Percentiles rank a stretch among this genome's conserved stretches.
Evolutionary conservation across 2,329 filamentous ascomycete species (phyloP).

Genomic region (Zelopaecilomyces penicillatus): DNA sequence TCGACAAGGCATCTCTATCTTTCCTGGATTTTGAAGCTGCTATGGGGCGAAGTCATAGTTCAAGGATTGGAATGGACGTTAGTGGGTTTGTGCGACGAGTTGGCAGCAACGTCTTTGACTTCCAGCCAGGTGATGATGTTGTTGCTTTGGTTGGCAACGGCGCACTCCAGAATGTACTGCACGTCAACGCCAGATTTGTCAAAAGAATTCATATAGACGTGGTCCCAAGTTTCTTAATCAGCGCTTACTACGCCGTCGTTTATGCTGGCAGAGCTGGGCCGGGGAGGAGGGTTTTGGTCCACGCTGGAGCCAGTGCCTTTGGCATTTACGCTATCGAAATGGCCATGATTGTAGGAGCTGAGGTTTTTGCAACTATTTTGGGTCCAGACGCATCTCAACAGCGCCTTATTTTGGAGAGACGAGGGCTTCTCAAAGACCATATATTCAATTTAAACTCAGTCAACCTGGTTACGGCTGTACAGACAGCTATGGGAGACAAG

Average conservation of each 20-base stretch:
- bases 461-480: conserved; percentile 24
- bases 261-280: conserved; percentile 19
- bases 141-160: conserved; percentile 27
- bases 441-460: conserved; percentile 31
- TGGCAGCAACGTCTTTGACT: conserved; percentile 22
- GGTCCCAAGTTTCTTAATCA: conserved; percentile 30
- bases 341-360: conserved; percentile 26
- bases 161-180: conserved; percentile 26
- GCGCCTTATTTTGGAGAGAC: conserved; percentile 23
- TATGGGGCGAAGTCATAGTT: conserved; percentile 23
- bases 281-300: conserved; percentile 32
- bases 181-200: conserved; percentile 29
- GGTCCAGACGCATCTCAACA: conserved; percentile 24
- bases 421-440: conserved; percentile 25
- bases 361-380: conserved; percentile 34
- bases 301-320: conserved; percentile 33
- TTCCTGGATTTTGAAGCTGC: conserved; percentile 28
- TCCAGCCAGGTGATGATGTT: conserved; percentile 33
- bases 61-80: conserved; percentile 32
- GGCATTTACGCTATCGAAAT: conserved; percentile 37
- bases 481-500: conserved; percentile 21
- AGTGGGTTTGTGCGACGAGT: conserved; percentile 27
- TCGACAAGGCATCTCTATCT: conserved; percentile 27
- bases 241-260: conserved; percentile 35
- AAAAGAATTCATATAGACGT: conserved; percentile 18